Conservation (phyloP, 768 basidiomycete genomes). For the Crassisporium funariophilum region DNA sequence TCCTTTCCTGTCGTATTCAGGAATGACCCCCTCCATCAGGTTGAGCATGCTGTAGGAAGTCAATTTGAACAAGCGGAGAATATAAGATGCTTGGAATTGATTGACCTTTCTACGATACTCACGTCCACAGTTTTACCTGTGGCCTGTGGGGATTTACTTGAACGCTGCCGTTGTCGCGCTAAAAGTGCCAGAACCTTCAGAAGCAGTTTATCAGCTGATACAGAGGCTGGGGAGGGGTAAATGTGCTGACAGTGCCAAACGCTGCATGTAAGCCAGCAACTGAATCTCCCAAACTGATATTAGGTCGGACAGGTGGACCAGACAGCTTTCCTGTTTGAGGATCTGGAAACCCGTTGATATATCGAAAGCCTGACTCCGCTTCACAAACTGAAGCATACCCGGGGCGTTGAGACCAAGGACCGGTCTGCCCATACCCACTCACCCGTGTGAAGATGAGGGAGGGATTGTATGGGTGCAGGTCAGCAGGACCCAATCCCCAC, state of each 20-base stretch:
- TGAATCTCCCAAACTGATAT: conserved; percentile 73
- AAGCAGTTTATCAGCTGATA: neutral
- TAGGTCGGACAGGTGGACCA: conserved; percentile 69
- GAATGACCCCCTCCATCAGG: conserved; percentile 76
- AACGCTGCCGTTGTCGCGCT: conserved; percentile 40
- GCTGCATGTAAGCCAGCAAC: conserved; percentile 74
- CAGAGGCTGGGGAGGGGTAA: neutral
- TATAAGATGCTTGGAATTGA: neutral
- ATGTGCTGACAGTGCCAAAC: conserved; percentile 62
- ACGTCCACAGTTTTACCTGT: conserved; percentile 67
- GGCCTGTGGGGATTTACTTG: conserved; percentile 29
- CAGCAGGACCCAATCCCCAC: conserved; percentile 63
- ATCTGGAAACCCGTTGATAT: conserved; percentile 70
- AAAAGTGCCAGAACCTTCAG: conserved; percentile 62
- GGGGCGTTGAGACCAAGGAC: conserved; percentile 70
- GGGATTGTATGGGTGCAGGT: conserved; percentile 73
- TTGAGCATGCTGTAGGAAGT: conserved; percentile 60
- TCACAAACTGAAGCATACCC: conserved; percentile 79
- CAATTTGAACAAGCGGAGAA: neutral
- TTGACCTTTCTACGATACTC: conserved; percentile 71
- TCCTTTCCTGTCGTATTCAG: conserved; percentile 72
- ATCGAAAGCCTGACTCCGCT: conserved; percentile 76
- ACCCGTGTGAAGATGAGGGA: conserved; percentile 90
- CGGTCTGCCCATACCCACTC: conserved; percentile 75
- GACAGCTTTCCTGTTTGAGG: conserved; percentile 50